Conservation (phyloP, 306 rosid species). For the Begonia loranthoides region DNA sequence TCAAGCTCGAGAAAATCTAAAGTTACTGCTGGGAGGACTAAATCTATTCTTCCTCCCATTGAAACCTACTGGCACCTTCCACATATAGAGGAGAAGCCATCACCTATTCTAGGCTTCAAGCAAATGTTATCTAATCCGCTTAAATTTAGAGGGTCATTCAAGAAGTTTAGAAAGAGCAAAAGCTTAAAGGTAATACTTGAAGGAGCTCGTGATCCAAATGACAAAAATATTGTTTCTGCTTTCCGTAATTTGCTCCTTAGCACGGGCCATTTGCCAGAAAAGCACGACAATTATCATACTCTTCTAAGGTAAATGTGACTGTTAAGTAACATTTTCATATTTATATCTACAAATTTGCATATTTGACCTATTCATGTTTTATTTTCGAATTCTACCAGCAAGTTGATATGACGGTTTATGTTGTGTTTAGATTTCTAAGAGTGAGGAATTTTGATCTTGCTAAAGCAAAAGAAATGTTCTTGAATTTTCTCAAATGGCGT, state of each 20-base stretch:
- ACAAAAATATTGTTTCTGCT: slow-evolving; percentile 34
- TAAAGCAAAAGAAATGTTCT: slow-evolving; percentile 53
- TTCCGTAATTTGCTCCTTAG: slow-evolving; percentile 48
- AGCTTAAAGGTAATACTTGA: slow-evolving; percentile 34
- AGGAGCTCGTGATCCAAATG: slow-evolving; percentile 57
- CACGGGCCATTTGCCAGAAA: slow-evolving; percentile 36
- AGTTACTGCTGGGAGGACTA: slow-evolving; percentile 12
- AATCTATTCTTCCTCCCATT: slow-evolving; percentile 48
- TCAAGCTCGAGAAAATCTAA: slow-evolving; percentile 1
- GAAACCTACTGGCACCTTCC: slow-evolving; percentile 53
- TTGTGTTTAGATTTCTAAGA: slow-evolving; percentile 54
- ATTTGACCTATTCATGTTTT: too few relatives aligned
- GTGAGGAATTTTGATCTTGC: slow-evolving; percentile 66
- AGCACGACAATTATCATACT: slow-evolving; percentile 75
- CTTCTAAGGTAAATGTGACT: slow-evolving; percentile 63
- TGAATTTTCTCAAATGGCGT: slow-evolving; percentile 69
- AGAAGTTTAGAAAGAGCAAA: slow-evolving; percentile 32
- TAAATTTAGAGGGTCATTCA: background rate
- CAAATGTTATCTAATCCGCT: slow-evolving; percentile 25
- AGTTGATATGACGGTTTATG: slow-evolving; percentile 1
- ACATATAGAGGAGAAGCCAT: slow-evolving; percentile 1
- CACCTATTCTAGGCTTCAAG: slow-evolving; percentile 12
- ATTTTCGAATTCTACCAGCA: background rate
- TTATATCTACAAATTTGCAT: too few relatives aligned
- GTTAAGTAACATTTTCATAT: too few relatives aligned